Conservation (phyloP, 768 basidiomycete genomes). For the Naganishia vaughanmartiniae region DNA sequence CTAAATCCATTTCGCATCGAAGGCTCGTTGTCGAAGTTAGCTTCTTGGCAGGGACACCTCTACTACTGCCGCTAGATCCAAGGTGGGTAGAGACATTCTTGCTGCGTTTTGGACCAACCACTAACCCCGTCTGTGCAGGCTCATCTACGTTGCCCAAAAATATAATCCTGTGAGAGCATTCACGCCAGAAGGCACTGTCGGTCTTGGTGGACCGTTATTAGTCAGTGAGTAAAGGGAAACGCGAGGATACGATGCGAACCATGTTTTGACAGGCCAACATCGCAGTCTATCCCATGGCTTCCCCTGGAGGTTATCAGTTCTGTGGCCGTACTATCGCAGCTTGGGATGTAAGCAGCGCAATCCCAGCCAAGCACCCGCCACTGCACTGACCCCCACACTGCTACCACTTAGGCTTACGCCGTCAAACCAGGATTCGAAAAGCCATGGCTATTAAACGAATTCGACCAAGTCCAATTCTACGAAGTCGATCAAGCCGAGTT, state of each 20-base stretch:
- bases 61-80: constrained; percentile 58
- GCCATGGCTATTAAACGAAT: constrained; percentile 65
- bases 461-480: constrained; percentile 66
- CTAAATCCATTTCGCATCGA: neutral
- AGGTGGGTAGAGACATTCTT: neutral
- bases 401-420: constrained; percentile 35
- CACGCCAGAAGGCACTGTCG: constrained; percentile 70
- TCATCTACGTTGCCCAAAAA: constrained; percentile 62
- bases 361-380: no score
- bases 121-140: constrained; percentile 62
- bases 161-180: constrained; percentile 71
- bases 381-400: neutral
- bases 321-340: constrained; percentile 63
- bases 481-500: constrained; percentile 56
- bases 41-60: constrained; percentile 65
- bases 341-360: constrained; percentile 62
- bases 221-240: constrained; percentile 53
- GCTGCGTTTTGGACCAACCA: neutral
- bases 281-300: constrained; percentile 38
- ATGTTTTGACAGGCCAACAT: neutral
- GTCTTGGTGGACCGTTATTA: constrained; percentile 65
- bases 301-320: constrained; percentile 63
- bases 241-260: neutral
- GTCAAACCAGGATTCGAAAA: constrained; percentile 50
- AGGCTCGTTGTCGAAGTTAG: constrained; percentile 62